These are phyloP conservation scores for Ostreobium quekettii DNA, from an alignment of 139 green algal genomes.

Conservation along the genomic window DNA sequence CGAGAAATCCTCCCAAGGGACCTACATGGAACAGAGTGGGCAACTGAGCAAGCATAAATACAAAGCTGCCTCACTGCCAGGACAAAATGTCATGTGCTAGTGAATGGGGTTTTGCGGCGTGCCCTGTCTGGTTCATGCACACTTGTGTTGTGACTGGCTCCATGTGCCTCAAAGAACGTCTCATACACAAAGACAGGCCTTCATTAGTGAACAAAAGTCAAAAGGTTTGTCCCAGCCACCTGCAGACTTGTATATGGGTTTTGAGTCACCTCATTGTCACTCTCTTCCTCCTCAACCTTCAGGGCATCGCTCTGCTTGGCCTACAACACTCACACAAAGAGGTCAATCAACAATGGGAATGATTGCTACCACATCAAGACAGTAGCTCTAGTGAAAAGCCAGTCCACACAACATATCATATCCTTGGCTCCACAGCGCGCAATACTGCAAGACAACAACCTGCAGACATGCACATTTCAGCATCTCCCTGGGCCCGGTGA, in stretches of 20 bases:
- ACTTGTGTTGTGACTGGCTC: not conserved
- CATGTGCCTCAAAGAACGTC: not conserved
- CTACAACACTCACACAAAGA: not conserved
- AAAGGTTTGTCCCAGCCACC: not conserved
- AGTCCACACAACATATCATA: not conserved
- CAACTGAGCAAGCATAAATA: not conserved
- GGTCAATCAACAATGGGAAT: too few relatives aligned
- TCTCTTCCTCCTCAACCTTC: not conserved
- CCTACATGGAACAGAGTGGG: not conserved
- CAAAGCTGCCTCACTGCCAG: not conserved
- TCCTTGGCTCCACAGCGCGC: not conserved
- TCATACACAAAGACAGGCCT: not conserved
- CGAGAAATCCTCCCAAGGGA: slow-evolving; percentile 15
- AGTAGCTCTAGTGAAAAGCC: not conserved
- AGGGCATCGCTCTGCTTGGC: not conserved
- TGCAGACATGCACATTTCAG: too few relatives aligned
- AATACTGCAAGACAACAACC: too few relatives aligned
- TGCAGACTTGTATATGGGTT: too few relatives aligned
- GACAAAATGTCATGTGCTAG: not conserved
- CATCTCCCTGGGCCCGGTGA: too few relatives aligned
- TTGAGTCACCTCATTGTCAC: slow-evolving; percentile 10
- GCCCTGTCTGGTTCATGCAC: not conserved
- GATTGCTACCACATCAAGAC: not conserved
- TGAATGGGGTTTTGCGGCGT: too few relatives aligned
- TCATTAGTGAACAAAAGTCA: not conserved